Conservation (phyloP, 257 asterid species). For the Solanum virginianum region DNA sequence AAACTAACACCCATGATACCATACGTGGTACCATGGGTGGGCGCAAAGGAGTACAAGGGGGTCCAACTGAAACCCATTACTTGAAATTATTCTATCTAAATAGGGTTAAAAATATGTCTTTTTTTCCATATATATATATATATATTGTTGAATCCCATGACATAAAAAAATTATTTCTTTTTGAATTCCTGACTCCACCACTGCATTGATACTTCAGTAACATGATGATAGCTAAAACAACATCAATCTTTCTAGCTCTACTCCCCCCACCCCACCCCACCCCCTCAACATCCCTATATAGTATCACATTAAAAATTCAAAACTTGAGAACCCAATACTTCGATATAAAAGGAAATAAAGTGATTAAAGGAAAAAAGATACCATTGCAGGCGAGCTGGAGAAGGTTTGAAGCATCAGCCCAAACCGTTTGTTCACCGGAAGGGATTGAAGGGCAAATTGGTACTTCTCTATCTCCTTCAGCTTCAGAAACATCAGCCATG, state of each 20-base stretch:
- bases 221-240: neutral
- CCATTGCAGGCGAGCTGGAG: constrained; percentile 67
- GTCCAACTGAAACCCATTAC: neutral
- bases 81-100: neutral
- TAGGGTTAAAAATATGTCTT: neutral
- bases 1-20: neutral
- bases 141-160: neutral
- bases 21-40: neutral
- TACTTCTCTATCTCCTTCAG: constrained; percentile 13
- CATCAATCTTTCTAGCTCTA: neutral
- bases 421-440: constrained; percentile 56
- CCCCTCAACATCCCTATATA: neutral
- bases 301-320: neutral
- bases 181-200: neutral
- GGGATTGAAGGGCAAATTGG: constrained; percentile 49
- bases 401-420: constrained; percentile 76
- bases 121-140: neutral
- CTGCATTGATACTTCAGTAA: neutral
- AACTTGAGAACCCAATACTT: neutral
- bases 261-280: no score
- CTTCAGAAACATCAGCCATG: constrained; percentile 31
- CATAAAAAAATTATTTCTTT: neutral
- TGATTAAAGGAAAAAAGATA: constrained; percentile 9
- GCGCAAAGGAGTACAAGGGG: neutral
- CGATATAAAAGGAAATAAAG: neutral